Evolutionary conservation across 1,284 basidiomycete species (phyloP), one percentile per base, ranked within the genome.

Genomic region (Ceratorhiza oryzae-sativae): DNA sequence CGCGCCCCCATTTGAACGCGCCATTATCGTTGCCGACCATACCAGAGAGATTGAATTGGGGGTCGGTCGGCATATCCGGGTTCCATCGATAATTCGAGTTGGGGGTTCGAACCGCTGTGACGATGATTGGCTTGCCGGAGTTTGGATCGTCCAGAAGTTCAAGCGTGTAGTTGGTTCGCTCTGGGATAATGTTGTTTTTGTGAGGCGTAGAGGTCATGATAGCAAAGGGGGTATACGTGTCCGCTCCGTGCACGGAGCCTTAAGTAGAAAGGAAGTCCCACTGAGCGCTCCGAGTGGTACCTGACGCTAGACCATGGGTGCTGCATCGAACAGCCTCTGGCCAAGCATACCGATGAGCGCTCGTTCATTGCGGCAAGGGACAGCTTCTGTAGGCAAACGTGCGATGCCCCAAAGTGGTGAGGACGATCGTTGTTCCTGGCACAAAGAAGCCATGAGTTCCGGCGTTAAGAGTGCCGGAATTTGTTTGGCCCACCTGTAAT

Each of bases 21-120:
- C 63, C 63, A 53, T 67, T 55, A n/a, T 67, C 51, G 36, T 67
- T 67, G 23, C 63, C 63, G 25, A 67, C n/a, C 18, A 42, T 41
- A 6, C n/a, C 23, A 30, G 63, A 67, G n/a, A 67, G 49, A 39
- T 67, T 56, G 36, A 67, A 67, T 32, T 65, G 13, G 13, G 48
- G 46, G 18, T 65, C 62, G n/a, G 30, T 23, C 1, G 48, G 62
- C 18, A 23, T 10, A 23, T 49, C 32, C 12, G 62, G 62, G 48
- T 65, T 65, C 62, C 62, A 65, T 51, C 62, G 46, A 34, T 49
- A 41, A 0, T 34, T 42, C 9, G 59, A 61, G 25, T 10, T 18
- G 15, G 23, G 10, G 1, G 23, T 18, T 12, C 27, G 49, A 8
- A 49, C 42, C 3, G 60, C 46, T 23, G 30, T 32, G 46, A 62